Conservation (phyloP, 306 rosid species). For the Abrus pulchellus region DNA sequence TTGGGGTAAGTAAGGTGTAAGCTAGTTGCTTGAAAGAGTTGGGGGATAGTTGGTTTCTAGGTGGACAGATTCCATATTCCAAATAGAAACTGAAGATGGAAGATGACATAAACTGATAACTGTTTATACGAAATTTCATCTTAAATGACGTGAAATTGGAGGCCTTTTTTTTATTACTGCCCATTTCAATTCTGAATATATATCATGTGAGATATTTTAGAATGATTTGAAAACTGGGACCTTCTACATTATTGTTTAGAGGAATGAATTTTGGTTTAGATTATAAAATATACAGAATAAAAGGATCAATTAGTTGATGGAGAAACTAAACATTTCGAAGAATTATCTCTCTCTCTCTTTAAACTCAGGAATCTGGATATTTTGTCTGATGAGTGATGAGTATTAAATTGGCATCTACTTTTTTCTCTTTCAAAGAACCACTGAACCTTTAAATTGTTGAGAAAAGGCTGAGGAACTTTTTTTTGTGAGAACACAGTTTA, state of each 20-base stretch:
- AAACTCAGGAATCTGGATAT: background rate
- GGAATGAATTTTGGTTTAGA: background rate
- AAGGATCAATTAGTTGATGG: background rate
- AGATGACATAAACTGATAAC: background rate
- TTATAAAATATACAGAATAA: background rate
- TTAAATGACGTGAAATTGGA: conserved; percentile 5
- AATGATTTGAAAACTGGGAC: background rate
- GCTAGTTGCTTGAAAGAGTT: background rate
- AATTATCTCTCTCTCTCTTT: background rate
- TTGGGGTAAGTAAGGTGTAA: background rate
- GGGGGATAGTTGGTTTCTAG: background rate
- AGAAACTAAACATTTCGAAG: background rate
- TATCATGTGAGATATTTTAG: background rate
- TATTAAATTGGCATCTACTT: background rate
- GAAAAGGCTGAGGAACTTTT: background rate
- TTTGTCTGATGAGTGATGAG: background rate
- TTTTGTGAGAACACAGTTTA: background rate
- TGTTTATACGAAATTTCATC: background rate
- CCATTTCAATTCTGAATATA: background rate
- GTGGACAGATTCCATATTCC: background rate
- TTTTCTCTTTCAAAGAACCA: background rate
- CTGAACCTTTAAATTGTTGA: conserved; percentile 1
- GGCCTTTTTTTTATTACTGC: background rate
- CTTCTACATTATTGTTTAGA: background rate
- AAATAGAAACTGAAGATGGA: conserved; percentile 9